phyloP scores from a whole-genome alignment of 345 rosid species.

The Eucalyptus regnans region DNA sequence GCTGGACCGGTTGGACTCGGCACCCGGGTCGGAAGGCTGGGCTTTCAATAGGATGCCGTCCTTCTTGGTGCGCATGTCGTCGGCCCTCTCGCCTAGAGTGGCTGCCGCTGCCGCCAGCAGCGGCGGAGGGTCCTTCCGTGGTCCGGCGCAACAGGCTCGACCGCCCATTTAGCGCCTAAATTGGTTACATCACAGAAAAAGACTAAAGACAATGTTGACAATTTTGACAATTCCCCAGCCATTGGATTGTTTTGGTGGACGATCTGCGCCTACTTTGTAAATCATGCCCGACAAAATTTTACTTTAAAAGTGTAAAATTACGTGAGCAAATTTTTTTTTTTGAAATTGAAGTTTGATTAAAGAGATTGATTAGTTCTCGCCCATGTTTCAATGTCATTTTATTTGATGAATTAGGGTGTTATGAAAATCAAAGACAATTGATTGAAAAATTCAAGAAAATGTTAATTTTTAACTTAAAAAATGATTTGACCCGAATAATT shows the following conservation, averaged over 20 bases:
- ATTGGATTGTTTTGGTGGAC: background rate
- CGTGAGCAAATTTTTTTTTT: background rate
- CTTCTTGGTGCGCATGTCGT: background rate
- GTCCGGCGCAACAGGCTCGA: conserved; percentile 1
- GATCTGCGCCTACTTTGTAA: background rate
- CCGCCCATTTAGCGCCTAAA: background rate
- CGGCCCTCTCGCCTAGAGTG: conserved; percentile 22
- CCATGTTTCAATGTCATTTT: background rate
- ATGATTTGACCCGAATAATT: background rate
- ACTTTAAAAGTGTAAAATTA: background rate
- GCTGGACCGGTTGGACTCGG: conserved; percentile 9
- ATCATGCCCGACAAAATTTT: background rate
- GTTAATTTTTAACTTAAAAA: background rate
- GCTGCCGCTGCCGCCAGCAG: background rate
- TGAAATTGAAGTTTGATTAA: background rate
- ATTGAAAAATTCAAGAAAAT: background rate
- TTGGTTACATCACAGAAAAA: background rate
- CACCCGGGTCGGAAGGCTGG: conserved; percentile 43
- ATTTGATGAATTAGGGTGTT: background rate
- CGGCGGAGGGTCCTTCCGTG: conserved; percentile 22
- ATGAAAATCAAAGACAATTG: background rate
- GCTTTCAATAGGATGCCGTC: conserved; percentile 11
- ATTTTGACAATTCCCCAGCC: background rate
- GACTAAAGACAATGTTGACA: background rate
- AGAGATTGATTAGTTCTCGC: background rate